Conservation (phyloP, 768 basidiomycete genomes). For the Lactarius trivialis region DNA sequence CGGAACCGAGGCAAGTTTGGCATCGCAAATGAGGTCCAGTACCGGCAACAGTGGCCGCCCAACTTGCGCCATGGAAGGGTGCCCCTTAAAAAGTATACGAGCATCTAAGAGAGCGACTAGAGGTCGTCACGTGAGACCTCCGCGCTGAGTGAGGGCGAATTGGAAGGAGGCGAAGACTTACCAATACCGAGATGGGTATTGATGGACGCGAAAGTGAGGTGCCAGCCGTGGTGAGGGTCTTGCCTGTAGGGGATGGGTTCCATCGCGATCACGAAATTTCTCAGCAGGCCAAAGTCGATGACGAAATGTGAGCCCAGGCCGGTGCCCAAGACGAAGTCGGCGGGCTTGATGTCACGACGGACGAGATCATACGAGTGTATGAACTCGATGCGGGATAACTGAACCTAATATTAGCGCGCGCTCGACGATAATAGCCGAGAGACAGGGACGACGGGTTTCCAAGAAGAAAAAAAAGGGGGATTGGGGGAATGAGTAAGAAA, state of each 20-base stretch:
- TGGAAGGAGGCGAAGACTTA: conserved; percentile 30
- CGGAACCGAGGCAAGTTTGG: conserved; percentile 58
- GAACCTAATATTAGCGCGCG: conserved; percentile 13
- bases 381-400: conserved; percentile 95
- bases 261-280: conserved; percentile 65
- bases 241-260: conserved; percentile 67
- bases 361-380: conserved; percentile 93
- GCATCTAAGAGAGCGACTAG: conserved; percentile 76
- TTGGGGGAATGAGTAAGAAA: background rate
- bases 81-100: conserved; percentile 74
- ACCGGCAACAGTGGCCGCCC: conserved; percentile 49
- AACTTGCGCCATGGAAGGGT: conserved; percentile 74
- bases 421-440: background rate
- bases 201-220: conserved; percentile 71
- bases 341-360: conserved; percentile 97
- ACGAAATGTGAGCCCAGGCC: conserved; percentile 64
- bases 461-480: background rate
- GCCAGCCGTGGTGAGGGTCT: conserved; percentile 71
- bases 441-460: conserved; percentile 5
- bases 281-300: conserved; percentile 85
- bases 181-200: conserved; percentile 72
- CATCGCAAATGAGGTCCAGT: conserved; percentile 74
- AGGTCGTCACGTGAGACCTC: conserved; percentile 77
- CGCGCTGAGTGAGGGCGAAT: conserved; percentile 25
- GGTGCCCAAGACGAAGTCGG: conserved; percentile 96